phyloP scores from a whole-genome alignment of 2,329 filamentous ascomycete species.

The Beauveria varroae region DNA sequence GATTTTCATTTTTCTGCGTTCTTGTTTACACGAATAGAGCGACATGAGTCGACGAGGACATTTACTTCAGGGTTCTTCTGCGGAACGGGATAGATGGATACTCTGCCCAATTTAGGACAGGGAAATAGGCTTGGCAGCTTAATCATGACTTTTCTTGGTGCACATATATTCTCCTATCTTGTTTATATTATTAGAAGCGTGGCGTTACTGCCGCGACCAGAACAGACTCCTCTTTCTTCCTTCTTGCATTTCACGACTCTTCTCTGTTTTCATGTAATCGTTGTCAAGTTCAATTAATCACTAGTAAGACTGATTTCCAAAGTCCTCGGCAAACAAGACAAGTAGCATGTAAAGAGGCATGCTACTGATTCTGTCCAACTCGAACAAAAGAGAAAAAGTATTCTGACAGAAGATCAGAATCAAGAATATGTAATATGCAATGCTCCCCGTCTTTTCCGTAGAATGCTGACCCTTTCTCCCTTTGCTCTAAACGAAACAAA shows the following conservation, averaged over 20 bases:
- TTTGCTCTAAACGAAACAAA: background rate
- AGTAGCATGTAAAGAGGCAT: background rate
- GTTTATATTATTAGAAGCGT: background rate
- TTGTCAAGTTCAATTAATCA: background rate
- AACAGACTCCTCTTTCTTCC: slow-evolving; percentile 2
- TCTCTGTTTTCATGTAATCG: background rate
- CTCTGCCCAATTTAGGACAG: background rate
- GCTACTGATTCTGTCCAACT: background rate
- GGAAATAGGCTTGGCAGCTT: background rate
- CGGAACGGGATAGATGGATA: background rate
- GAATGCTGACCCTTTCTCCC: background rate
- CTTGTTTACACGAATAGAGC: slow-evolving; percentile 11
- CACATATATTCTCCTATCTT: background rate
- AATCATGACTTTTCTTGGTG: background rate
- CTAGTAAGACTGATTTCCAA: background rate
- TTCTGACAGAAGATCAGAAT: background rate
- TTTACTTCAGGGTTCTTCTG: background rate
- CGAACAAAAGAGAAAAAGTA: background rate
- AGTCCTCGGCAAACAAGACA: no score
- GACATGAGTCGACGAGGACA: background rate
- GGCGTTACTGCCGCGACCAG: background rate
- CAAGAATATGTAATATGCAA: background rate
- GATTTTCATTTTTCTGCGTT: background rate
- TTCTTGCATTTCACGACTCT: background rate
- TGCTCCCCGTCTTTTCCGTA: background rate